Evolutionary conservation across 2,329 filamentous ascomycete genomes (phyloP).

Genomic region (Trichoderma polysporum): DNA sequence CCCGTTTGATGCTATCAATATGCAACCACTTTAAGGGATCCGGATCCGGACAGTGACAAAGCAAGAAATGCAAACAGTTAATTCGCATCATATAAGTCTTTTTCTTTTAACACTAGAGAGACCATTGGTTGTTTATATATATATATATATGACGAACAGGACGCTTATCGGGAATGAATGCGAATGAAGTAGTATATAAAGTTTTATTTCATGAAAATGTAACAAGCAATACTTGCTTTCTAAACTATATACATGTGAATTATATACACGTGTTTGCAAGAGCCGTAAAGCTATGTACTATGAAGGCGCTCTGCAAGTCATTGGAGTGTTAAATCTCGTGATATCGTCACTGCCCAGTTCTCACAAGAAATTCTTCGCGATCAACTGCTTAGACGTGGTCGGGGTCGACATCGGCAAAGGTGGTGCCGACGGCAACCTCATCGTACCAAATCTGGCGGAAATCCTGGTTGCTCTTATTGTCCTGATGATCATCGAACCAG

Average conservation of each 20-base stretch:
- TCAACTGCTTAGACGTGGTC: constrained; percentile 10
- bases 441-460: constrained; percentile 52
- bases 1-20: background rate
- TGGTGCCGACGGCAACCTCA: constrained; percentile 45
- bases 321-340: background rate
- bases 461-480: constrained; percentile 39
- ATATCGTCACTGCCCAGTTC: background rate
- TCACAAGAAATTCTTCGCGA: background rate
- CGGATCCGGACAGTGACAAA: background rate
- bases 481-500: constrained; percentile 51
- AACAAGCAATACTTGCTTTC: background rate
- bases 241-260: background rate
- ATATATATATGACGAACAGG: too few relatives aligned
- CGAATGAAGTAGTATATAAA: too few relatives aligned
- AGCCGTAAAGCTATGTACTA: background rate
- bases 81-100: too few relatives aligned
- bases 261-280: background rate
- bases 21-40: background rate
- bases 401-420: constrained; percentile 31
- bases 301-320: background rate
- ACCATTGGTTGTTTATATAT: background rate
- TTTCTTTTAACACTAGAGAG: background rate
- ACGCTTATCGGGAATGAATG: too few relatives aligned
- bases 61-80: background rate
- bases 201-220: background rate